Base-by-base conservation (phyloP, 192 early-diverging fungal species). In the Jimgerdemannia flammicorona region DNA sequence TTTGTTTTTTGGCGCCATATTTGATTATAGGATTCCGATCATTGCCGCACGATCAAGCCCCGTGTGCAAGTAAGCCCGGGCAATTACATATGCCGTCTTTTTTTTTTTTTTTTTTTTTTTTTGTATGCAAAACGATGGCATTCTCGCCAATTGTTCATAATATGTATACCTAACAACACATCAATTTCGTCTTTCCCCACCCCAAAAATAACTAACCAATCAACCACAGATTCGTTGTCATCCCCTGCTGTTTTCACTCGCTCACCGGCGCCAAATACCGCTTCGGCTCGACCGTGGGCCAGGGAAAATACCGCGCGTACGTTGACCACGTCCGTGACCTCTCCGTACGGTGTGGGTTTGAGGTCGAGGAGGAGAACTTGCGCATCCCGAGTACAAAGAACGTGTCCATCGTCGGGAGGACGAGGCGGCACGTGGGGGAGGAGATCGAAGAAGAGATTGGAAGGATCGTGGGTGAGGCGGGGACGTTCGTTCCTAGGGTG, bases 311-410 rank as follows among this genome's bases (percentile, higher is more conserved):
- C 78, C 86, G 89, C 68, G 84, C 86, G 39, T 95, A 94, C 72
- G 83, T 88, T 40, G 77, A 88, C 18, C 91, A 91, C 70, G 87
- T 93, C 39, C 74, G 83, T 14, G 72, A 80, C 4, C 74, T 94
- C 39, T 81, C 86, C 14, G 64, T 73, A 3, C 75, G 78, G 42
- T 91, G 89, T 72, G 92, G 92, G 8, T 95, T 87, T 70, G 64
- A 73, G 0, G 78, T 87, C 2, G 87, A 91, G 66, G 83, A 85
- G 54, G 94, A 95, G 75, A 82, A 82, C 66, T 71, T 95, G 66
- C 78, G 94, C 43, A 95, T 95, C 11, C 94, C 94, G 0, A 93
- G 91, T n/a, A 93, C 94, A 18, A 93, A 93, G 67, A 94, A 95
- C 66, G 81, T 93, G 66, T 91, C 90, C 2, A 77, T 95, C 2